phyloP scores from a whole-genome alignment of 495 filamentous ascomycete genomes.

The Podospora anserina region DNA sequence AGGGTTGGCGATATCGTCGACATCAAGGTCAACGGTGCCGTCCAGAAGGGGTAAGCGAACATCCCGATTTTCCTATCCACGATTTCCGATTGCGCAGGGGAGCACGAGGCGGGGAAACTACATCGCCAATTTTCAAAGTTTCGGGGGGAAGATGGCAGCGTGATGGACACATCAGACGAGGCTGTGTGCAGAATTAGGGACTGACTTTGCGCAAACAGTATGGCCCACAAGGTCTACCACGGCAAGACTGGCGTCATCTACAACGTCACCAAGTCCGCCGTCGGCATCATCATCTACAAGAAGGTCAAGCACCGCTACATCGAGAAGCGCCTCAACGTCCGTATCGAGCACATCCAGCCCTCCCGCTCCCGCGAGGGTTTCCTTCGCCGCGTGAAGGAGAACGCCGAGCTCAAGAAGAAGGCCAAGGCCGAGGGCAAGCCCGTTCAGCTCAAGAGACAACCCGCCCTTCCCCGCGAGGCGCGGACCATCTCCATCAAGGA shows the following conservation, averaged over 20 bases:
- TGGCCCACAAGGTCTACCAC: slow-evolving; percentile 99
- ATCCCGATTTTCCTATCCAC: neutral
- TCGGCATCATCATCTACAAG: slow-evolving; percentile 99
- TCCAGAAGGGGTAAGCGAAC: slow-evolving; percentile 74
- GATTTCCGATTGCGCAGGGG: slow-evolving; percentile 3
- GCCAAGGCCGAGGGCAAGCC: slow-evolving; percentile 80
- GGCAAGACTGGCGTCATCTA: slow-evolving; percentile 97
- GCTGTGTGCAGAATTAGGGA: slow-evolving; percentile 12
- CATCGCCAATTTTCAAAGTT: neutral
- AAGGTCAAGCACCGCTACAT: slow-evolving; percentile 96
- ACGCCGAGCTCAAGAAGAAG: slow-evolving; percentile 85
- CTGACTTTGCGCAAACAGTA: slow-evolving; percentile 55
- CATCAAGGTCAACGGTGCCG: slow-evolving; percentile 93
- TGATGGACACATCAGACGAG: neutral
- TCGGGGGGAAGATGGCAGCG: slow-evolving; percentile 1
- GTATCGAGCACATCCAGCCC: slow-evolving; percentile 92
- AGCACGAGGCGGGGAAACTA: neutral
- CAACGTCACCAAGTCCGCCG: slow-evolving; percentile 93
- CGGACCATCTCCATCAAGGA: slow-evolving; percentile 71
- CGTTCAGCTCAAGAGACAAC: slow-evolving; percentile 28
- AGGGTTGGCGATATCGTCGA: slow-evolving; percentile 98
- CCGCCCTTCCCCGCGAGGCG: slow-evolving; percentile 72
- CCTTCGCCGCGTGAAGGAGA: slow-evolving; percentile 92
- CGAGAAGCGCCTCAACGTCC: slow-evolving; percentile 99
- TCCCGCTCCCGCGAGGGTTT: slow-evolving; percentile 95